Base-by-base conservation (phyloP, 108 stramenopile genomes). In the Nitzschia inconspicua region DNA sequence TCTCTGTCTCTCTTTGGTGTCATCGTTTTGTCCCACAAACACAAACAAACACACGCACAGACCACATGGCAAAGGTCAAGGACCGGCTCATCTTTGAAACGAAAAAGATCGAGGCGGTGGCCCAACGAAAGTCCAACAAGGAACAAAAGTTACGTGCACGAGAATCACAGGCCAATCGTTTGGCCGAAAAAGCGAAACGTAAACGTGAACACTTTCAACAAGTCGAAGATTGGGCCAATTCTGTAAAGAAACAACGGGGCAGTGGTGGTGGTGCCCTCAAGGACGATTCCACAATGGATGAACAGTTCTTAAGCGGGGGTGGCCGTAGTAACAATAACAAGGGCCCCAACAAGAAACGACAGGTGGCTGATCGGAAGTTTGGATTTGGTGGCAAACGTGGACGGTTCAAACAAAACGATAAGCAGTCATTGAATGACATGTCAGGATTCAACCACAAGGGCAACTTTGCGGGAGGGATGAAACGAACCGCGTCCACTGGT, bases 101-200 rank as follows among this genome's bases (percentile, higher is more conserved):
- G 66, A 93, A 98, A 70, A 97, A 97, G 80, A 98, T 99, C 66
- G 91, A 95, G 27, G 98, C 98, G 24, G 92, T 99, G 44, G 89
- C 94, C 63, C 86, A 72, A 27, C 59, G 76, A 39, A 80, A 83
- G 58, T 52, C 72, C 27, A 79, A 78, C 50, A 72, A 75, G 35
- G 82, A 83, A 40, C 75, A 76, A 35, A 79, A 83, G 37, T 62
- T 83, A 2, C 82, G 74, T 44, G 60, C 71, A 31, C 76, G 73
- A 32, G 77, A 79, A 47, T 66, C 75, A 23, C 75, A 78, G 6
- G 83, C 95, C 22, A 83, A 94, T 65, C 85, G 85, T 23, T 57
- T 86, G 11, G 86, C 93, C 48, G 96, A 97, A 58, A 96, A 97
- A 77, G 58, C 94, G 25, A 85, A 85, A 56, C 48, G 81, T 41